These are phyloP conservation scores for Penicillium ochrochloron DNA, from an alignment of 495 filamentous ascomycete species.

Conservation along the genomic window DNA sequence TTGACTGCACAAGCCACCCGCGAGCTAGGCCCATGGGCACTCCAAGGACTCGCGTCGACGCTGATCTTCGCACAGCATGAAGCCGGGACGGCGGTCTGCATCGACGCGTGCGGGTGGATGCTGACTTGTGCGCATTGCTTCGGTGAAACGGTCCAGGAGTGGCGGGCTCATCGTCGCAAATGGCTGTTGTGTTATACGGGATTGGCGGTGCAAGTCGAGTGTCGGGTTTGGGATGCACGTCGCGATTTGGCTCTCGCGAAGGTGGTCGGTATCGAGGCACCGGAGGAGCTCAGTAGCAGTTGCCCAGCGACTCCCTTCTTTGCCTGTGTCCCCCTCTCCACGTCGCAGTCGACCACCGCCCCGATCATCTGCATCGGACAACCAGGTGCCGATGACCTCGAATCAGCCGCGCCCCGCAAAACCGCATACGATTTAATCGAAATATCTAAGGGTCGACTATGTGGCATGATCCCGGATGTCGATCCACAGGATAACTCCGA, in stretches of 20 bases:
- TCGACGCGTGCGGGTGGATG: constrained; percentile 43
- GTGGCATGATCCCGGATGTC: background rate
- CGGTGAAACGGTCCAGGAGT: constrained; percentile 35
- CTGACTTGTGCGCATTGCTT: constrained; percentile 50
- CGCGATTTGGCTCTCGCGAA: background rate
- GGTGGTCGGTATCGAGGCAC: background rate
- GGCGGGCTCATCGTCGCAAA: constrained; percentile 18
- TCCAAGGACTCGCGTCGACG: constrained; percentile 27
- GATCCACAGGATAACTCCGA: constrained; percentile 52
- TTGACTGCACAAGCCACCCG: background rate
- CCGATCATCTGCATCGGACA: constrained; percentile 5
- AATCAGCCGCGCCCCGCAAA: background rate
- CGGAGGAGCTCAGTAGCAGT: background rate
- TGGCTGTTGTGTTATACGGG: constrained; percentile 49
- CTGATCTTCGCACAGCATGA: constrained; percentile 54
- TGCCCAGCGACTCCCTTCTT: background rate
- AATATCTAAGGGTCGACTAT: background rate
- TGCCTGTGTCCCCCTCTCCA: background rate
- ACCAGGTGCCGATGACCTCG: constrained; percentile 1
- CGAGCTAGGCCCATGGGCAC: background rate
- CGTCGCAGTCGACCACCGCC: background rate
- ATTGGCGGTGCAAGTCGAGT: constrained; percentile 38
- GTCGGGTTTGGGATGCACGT: constrained; percentile 28
- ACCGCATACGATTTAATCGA: constrained; percentile 4
- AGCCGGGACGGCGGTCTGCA: constrained; percentile 54